Evolutionary conservation across 305 asterid species (phyloP), one percentile per base, ranked within the genome.

Genomic region (Euphrasia arctica): DNA sequence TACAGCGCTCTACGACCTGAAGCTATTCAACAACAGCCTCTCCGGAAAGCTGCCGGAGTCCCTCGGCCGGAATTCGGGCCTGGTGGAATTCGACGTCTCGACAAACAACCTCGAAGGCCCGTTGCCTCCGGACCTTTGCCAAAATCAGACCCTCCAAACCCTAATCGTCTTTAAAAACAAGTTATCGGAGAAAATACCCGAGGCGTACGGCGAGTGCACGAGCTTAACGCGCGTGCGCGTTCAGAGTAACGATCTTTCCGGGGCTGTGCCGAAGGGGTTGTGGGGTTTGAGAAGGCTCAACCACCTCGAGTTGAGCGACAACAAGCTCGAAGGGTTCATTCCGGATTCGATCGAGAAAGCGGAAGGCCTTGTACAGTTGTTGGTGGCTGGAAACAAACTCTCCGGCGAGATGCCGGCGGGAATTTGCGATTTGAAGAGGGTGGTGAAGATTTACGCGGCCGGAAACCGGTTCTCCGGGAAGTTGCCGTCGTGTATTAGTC

Each of bases 171-270:
- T 89, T 32, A 67, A 75, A 2, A 92, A 92, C 77, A 76, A 77
- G 60, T 70, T 92, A 51, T 82, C 92, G 1, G 98, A 96, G 22
- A 2, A 69, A 47, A 75, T 92, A 13, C 97, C 97, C 4, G 89
- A 74, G 13, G 67, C 88, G 0, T 89, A 80, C 62, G 95, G 89
- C n/a, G 81, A 75, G 36, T 91, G 98, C 75, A 65, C 51, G 62
- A 80, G 83, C 27, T 50, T 91, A 48, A 73, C 42, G 1, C 78
- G 80, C 13, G 80, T 87, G 15, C 88, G 97, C 0, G 55, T 85
- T 15, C 80, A 68, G 14, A 62, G 74, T 64, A 89, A 91, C 49
- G 68, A 69, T 54, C 74, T 91, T 3, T 77, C 89, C 1, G 95
- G 96, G 50, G 63, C 6, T 18, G 54, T 86, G 13, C 96, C 96